Conservation (phyloP, 2,329 filamentous ascomycete genomes). For the Pseudomassariella vexata region DNA sequence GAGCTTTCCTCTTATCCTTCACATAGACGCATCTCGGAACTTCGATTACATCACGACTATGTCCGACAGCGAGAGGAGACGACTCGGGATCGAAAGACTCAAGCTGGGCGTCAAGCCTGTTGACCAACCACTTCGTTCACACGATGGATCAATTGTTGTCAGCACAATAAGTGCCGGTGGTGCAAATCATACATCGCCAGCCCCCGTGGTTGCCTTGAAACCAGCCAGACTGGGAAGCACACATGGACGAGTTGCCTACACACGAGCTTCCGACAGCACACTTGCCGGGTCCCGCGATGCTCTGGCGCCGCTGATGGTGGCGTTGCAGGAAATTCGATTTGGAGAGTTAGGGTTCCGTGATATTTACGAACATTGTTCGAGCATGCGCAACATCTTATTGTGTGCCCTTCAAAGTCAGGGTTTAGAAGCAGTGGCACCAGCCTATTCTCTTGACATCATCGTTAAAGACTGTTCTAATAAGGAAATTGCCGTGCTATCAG, state of each 20-base stretch:
- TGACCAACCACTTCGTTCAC: constrained; percentile 1
- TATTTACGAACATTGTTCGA: constrained; percentile 2
- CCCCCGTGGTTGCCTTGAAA: constrained; percentile 9
- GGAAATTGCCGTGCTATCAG: too few relatives aligned
- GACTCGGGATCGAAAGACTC: constrained; percentile 1
- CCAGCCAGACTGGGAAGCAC: constrained; percentile 5
- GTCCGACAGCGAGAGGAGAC: neutral
- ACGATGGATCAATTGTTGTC: constrained; percentile 4
- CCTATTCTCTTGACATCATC: too few relatives aligned
- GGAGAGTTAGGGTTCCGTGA: constrained; percentile 4
- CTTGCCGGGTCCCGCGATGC: constrained; percentile 10
- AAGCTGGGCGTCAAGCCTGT: constrained; percentile 2
- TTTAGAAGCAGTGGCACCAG: too few relatives aligned
- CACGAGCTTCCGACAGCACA: constrained; percentile 8
- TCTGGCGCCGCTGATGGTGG: constrained; percentile 6
- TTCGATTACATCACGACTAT: constrained; percentile 10
- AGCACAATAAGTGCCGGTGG: constrained; percentile 9
- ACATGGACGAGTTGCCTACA: constrained; percentile 5
- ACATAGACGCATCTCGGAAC: constrained; percentile 8
- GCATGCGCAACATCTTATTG: neutral
- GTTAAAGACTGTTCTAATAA: too few relatives aligned
- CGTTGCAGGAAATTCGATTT: constrained; percentile 7
- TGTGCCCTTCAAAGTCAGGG: neutral
- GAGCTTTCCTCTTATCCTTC: constrained; percentile 6
- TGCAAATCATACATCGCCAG: constrained; percentile 3